phyloP scores from a whole-genome alignment of 179 eudicot genomes.

The Drosera spatulata region DNA sequence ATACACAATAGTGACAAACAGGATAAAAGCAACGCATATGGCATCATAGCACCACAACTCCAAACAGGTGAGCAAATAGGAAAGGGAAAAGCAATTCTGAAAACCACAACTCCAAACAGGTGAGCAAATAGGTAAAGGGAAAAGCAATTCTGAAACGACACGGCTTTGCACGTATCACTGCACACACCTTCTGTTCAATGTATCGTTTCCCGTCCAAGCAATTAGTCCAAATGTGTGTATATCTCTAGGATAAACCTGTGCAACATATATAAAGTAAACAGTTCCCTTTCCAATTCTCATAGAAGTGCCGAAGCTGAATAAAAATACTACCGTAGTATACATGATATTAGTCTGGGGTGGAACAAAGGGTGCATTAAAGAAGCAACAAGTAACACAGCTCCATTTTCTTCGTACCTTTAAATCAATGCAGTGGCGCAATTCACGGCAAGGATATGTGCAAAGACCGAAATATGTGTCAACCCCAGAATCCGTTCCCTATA shows the following conservation, averaged over 20 bases:
- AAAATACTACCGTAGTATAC: not conserved
- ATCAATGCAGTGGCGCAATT: slow-evolving; percentile 84
- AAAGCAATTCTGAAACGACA: too few relatives aligned
- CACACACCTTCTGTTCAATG: slow-evolving; percentile 69
- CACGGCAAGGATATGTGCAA: slow-evolving; percentile 92
- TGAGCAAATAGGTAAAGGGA: too few relatives aligned
- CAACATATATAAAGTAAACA: not conserved
- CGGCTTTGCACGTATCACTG: not conserved
- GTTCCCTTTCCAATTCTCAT: too few relatives aligned
- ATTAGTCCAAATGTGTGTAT: slow-evolving; percentile 85
- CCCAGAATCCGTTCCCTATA: slow-evolving; percentile 73
- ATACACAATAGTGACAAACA: slow-evolving; percentile 7
- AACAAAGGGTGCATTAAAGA: not conserved
- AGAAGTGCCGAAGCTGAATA: too few relatives aligned
- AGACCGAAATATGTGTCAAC: slow-evolving; percentile 98
- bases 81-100: too few relatives aligned
- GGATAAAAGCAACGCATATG: not conserved
- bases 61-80: too few relatives aligned
- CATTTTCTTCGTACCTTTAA: slow-evolving; percentile 41
- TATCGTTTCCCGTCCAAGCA: slow-evolving; percentile 97
- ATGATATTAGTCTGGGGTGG: not conserved
- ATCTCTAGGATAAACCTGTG: slow-evolving; percentile 76
- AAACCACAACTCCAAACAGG: too few relatives aligned
- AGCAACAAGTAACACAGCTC: not conserved
- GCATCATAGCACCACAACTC: too few relatives aligned